Evolutionary conservation across 2,329 filamentous ascomycete genomes (phyloP).

Genomic region (Sclerotinia trifoliorum): DNA sequence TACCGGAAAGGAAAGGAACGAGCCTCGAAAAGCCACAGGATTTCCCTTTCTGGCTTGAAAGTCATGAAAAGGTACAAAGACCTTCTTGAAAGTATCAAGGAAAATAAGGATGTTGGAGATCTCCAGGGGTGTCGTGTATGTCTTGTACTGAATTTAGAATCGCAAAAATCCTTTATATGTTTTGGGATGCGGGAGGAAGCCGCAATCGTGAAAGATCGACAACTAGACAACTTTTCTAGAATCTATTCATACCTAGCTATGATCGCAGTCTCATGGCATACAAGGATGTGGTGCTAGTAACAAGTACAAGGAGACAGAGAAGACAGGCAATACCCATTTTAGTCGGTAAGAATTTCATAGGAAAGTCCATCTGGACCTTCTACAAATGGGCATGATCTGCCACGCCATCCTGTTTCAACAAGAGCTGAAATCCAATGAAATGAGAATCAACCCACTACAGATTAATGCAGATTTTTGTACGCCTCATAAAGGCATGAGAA

Average conservation of each 20-base stretch:
- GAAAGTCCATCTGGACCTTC: conserved; percentile 21
- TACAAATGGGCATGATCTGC: conserved; percentile 19
- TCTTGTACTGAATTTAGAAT: conserved; percentile 7
- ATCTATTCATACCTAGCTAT: conserved; percentile 1
- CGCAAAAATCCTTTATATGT: conserved; percentile 13
- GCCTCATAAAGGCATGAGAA: background rate
- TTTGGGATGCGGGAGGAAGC: conserved; percentile 11
- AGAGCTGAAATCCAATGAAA: conserved; percentile 22
- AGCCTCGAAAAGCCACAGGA: conserved; percentile 11
- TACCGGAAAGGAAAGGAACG: conserved; percentile 18
- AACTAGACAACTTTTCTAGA: conserved; percentile 18
- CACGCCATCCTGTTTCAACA: conserved; percentile 14
- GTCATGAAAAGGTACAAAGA: conserved; percentile 1
- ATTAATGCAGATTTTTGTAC: conserved; percentile 10
- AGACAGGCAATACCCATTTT: conserved; percentile 11
- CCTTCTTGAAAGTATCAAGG: background rate
- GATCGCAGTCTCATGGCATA: conserved; percentile 16
- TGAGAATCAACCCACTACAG: conserved; percentile 3
- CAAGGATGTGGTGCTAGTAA: conserved; percentile 13
- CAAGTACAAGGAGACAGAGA: conserved; percentile 2
- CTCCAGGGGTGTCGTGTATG: conserved; percentile 12
- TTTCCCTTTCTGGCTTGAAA: conserved; percentile 15
- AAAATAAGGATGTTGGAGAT: background rate
- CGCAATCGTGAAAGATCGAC: conserved; percentile 21
- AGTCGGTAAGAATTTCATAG: conserved; percentile 10